Evolutionary conservation across 2,329 filamentous ascomycete species (phyloP).

Genomic region (Hypoxylon sp.): DNA sequence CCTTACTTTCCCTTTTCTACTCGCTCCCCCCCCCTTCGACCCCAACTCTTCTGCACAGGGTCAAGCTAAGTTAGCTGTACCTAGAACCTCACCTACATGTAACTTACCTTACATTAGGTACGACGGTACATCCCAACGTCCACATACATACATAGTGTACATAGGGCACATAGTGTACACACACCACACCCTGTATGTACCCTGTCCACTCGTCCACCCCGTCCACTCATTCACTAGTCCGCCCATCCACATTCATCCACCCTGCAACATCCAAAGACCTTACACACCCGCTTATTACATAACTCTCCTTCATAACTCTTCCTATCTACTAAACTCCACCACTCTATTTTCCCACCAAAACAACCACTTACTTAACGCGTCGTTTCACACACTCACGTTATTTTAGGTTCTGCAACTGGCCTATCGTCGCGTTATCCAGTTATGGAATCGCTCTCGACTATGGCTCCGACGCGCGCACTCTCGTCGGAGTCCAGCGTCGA

Average conservation of each 20-base stretch:
- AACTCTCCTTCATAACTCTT: slow-evolving; percentile 16
- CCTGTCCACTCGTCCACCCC: background rate
- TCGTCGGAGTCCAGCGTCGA: slow-evolving; percentile 53
- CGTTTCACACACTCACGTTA: slow-evolving; percentile 33
- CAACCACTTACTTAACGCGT: slow-evolving; percentile 51
- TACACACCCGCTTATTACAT: slow-evolving; percentile 18
- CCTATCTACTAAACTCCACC: slow-evolving; percentile 4
- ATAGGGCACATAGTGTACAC: background rate
- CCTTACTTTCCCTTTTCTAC: slow-evolving; percentile 28
- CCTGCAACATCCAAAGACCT: slow-evolving; percentile 5
- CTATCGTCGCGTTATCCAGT: slow-evolving; percentile 43
- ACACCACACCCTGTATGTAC: background rate
- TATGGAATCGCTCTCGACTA: slow-evolving; percentile 48
- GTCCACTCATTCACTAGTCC: slow-evolving; percentile 9
- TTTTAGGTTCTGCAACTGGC: slow-evolving; percentile 31
- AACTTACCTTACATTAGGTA: background rate
- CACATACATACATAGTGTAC: background rate
- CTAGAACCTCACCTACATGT: slow-evolving; percentile 8
- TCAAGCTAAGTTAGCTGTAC: slow-evolving; percentile 6
- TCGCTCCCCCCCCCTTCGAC: slow-evolving; percentile 9
- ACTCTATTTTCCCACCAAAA: slow-evolving; percentile 43
- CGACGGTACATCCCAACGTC: slow-evolving; percentile 1
- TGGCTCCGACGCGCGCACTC: slow-evolving; percentile 52
- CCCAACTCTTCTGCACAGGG: slow-evolving; percentile 17
- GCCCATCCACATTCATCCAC: slow-evolving; percentile 15